Evolutionary conservation across 2,329 filamentous ascomycete genomes (phyloP).

Genomic region (Fusarium sp.): DNA sequence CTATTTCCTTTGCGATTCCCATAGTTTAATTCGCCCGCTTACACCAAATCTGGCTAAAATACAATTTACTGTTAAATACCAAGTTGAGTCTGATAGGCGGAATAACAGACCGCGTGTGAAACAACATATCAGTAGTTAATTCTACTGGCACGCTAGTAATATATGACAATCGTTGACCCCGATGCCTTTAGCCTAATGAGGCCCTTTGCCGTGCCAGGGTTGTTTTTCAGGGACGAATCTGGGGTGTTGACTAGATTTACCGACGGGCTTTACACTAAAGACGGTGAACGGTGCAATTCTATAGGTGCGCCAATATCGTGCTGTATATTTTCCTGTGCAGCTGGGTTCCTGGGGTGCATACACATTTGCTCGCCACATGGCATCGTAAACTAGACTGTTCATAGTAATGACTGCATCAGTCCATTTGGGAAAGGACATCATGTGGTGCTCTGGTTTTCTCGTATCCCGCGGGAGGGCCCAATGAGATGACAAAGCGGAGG

Average conservation of each 20-base stretch:
- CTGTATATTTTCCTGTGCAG: background rate
- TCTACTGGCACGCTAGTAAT: background rate
- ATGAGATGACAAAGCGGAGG: background rate
- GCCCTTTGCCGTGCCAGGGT: conserved; percentile 5
- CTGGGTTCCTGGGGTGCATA: background rate
- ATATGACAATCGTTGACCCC: background rate
- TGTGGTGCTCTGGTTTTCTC: background rate
- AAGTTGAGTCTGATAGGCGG: background rate
- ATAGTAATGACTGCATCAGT: background rate
- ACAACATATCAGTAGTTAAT: background rate
- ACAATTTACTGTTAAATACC: fast-evolving
- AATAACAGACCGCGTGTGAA: background rate
- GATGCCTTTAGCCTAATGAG: conserved; percentile 10
- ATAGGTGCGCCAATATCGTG: conserved; percentile 14
- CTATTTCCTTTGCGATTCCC: background rate
- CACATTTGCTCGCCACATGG: background rate
- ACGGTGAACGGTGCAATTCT: background rate
- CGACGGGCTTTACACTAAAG: background rate
- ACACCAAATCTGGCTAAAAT: conserved; percentile 8
- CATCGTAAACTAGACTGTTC: background rate
- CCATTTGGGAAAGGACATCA: background rate
- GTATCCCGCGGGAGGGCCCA: background rate
- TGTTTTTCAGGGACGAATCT: background rate
- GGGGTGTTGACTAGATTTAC: conserved; percentile 3
- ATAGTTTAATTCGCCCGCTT: conserved; percentile 18